Evolutionary conservation across 1,284 basidiomycete genomes (phyloP), one percentile per base, ranked within the genome.

Genomic region (Leccinum pachyderme): DNA sequence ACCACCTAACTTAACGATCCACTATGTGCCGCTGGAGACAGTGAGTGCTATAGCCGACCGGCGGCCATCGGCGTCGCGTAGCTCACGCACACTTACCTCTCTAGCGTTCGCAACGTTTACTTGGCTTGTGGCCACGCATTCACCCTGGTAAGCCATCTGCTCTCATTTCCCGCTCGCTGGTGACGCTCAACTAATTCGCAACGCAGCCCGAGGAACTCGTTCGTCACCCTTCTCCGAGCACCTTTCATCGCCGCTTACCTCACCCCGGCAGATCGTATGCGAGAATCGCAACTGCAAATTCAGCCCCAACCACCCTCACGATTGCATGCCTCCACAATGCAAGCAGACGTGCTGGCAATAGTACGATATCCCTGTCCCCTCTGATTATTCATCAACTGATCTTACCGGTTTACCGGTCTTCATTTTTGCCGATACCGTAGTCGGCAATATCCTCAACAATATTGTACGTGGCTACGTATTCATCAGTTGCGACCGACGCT

Each of bases 271-370:
- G 77, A 68, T 79, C 48, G 56, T 57, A 47, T 82, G 80, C 63
- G 67, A 73, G 12, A 73, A 67, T 51, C 55, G 58, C 13, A 67
- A 67, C 47, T 82, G 80, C 66, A 77, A 70, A 59, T 78, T 81
- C 58, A 82, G 81, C 47, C 72, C 76, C 0, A 69, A 64, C 51
- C 80, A 82, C 56, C 76, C 79, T 0, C 61, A 52, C 4, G 68
- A 61, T 49, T 82, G 81, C 52, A 58, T 58, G 5, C 68, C 61
- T 12, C 74, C 75, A 2, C 57, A 49, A 18, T 82, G 80, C 64
- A 75, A 59, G 47, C 64, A 66, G 47, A 78, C 75, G 1, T 82
- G 81, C 52, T 70, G 69, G 58, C 81, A 82, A 65, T 78, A 77
- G 81, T 82, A 58, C 52, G 48, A 12, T 2, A 3, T 53, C 35